Conservation (phyloP, 2,329 filamentous ascomycete species). For the Aspergillus versicolor region DNA sequence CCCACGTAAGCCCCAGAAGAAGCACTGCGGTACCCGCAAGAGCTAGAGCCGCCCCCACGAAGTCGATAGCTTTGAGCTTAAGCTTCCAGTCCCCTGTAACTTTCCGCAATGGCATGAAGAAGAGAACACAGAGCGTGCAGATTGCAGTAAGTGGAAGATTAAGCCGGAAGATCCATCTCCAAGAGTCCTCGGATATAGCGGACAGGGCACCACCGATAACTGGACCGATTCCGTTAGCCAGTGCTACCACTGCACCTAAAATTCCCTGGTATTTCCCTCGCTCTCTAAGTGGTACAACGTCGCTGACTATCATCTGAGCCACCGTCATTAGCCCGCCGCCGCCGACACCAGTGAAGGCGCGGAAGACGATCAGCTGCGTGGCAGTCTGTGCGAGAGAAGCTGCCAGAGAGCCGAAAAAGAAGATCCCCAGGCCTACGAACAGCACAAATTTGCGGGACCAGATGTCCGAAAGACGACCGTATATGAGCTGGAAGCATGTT, state of each 20-base stretch:
- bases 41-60: slow-evolving; percentile 49
- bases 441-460: slow-evolving; percentile 60
- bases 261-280: slow-evolving; percentile 62
- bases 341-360: slow-evolving; percentile 60
- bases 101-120: slow-evolving; percentile 58
- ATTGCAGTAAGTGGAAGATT: slow-evolving; percentile 55
- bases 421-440: slow-evolving; percentile 52
- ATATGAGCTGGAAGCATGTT: slow-evolving; percentile 64
- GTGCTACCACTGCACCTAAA: slow-evolving; percentile 51
- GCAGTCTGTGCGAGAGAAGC: slow-evolving; percentile 58
- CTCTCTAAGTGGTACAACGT: slow-evolving; percentile 59
- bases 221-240: slow-evolving; percentile 56
- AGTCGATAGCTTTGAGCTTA: slow-evolving; percentile 55
- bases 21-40: slow-evolving; percentile 47
- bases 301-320: slow-evolving; percentile 62
- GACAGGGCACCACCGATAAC: slow-evolving; percentile 55
- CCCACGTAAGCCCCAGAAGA: slow-evolving; percentile 58
- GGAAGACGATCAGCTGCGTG: slow-evolving; percentile 60
- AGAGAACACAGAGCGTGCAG: slow-evolving; percentile 49
- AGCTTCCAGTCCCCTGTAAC: slow-evolving; percentile 53
- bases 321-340: slow-evolving; percentile 61
- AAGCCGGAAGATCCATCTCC: slow-evolving; percentile 56
- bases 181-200: slow-evolving; percentile 47
- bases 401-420: slow-evolving; percentile 58
- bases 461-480: slow-evolving; percentile 62